Evolutionary conservation across 306 rosid genomes (phyloP), one percentile per base, ranked within the genome.

Genomic region (Luffa aegyptiaca): DNA sequence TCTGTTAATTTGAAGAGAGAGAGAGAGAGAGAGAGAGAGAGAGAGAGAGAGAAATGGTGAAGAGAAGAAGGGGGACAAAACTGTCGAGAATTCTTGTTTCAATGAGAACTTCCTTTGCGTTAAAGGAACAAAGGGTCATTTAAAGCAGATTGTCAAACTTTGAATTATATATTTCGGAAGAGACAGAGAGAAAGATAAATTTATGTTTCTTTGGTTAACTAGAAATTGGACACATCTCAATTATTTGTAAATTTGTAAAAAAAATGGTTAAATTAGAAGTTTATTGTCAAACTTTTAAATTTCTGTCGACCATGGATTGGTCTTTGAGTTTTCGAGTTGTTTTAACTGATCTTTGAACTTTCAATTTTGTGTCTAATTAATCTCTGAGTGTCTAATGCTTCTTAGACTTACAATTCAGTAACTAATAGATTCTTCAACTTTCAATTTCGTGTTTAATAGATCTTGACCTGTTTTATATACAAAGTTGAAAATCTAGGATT

Each of bases 91-190:
- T 92, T 90, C 88, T 92, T 88, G 77, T 85, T 81, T 88, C 97
- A 90, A 91, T 88, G 90, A 90, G 1, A 86, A 76, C 90, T 94
- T 87, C 90, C 97, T 94, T 94, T 87, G 90, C 91, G 97, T 89
- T 94, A 74, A 94, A 94, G 98, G 61, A 94, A 94, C 87, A 55
- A 81, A 77, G 79, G 69, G 46, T 77, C 81, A 68, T 81, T 85
- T 83, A 90, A 80, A 78, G 78, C 84, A 79, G 41, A 80, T 89
- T 83, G 96, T 94, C 97, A 90, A 92, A 90, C 89, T 83, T 81
- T 81, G 3, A 71, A 85, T 87, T 89, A 81, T 61, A 42, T 80
- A 64, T 72, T 73, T 26, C 0, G 10, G 59, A 20, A 79, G 37
- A 49, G 52, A 37, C 0, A 16, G 1, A n/a, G 3, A 18, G 17